These are phyloP conservation scores for Leccinum fibrillosum DNA, from an alignment of 768 basidiomycete species.

Conservation along the genomic window DNA sequence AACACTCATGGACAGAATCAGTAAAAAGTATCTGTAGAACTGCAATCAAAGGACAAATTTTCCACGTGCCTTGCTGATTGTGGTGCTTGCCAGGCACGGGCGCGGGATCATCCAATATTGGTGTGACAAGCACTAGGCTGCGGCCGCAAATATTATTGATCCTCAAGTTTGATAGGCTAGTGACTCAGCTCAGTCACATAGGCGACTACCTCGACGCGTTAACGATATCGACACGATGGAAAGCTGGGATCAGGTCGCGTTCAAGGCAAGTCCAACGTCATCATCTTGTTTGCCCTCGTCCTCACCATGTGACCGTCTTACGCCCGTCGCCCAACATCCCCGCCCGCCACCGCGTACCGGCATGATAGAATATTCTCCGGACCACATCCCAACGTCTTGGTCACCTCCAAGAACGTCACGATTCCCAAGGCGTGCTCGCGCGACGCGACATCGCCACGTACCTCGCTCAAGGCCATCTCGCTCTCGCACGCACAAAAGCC, in stretches of 20 bases:
- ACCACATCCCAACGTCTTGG: conserved; percentile 62
- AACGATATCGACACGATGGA: conserved; percentile 16
- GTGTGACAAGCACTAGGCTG: background rate
- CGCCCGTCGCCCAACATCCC: background rate
- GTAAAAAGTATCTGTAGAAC: conserved; percentile 2
- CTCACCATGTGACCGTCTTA: background rate
- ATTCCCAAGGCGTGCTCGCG: conserved; percentile 58
- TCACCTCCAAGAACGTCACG: conserved; percentile 67
- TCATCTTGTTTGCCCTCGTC: background rate
- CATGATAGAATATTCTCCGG: conserved; percentile 54
- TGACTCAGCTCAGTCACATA: background rate
- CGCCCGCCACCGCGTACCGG: background rate
- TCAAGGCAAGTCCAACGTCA: conserved; percentile 24
- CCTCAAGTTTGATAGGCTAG: background rate
- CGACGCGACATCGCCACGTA: conserved; percentile 67
- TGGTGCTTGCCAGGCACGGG: background rate
- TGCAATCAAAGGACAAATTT: background rate
- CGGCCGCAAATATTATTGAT: background rate
- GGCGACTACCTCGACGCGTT: background rate
- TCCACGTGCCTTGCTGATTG: background rate
- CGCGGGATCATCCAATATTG: background rate
- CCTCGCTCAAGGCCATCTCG: conserved; percentile 57
- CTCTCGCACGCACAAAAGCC: conserved; percentile 68
- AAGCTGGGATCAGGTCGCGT: conserved; percentile 29
- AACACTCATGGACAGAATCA: background rate